A percentile compares a stretch with the other conserved stretches of the same genome.
phyloP scores from a whole-genome alignment of 257 asterid species.

The Knoxia roxburghii region DNA sequence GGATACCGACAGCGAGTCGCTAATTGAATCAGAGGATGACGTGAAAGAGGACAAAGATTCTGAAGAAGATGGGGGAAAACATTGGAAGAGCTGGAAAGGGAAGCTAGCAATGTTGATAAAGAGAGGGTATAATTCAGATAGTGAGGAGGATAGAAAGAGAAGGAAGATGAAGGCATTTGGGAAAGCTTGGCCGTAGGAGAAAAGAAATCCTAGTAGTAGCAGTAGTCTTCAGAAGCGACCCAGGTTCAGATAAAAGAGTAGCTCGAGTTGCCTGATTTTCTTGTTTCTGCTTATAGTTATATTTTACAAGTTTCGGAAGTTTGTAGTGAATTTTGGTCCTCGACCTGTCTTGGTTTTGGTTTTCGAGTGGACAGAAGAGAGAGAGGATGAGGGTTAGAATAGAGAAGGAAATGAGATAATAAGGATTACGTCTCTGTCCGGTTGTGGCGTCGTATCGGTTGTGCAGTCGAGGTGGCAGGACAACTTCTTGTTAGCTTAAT shows the following conservation, averaged over 20 bases:
- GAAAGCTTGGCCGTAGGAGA: conserved; percentile 34
- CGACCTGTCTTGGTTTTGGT: too few species aligned
- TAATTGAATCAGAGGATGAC: conserved; percentile 25
- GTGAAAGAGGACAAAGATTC: conserved; percentile 23
- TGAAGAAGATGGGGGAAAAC: conserved; percentile 29
- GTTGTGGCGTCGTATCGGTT: too few species aligned
- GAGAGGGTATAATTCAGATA: conserved; percentile 27
- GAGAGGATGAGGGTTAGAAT: too few species aligned
- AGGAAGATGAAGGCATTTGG: conserved; percentile 30
- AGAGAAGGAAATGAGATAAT: too few species aligned
- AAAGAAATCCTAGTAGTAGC: conserved; percentile 30
- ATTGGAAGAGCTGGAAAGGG: conserved; percentile 30
- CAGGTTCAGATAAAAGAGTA: conserved; percentile 43
- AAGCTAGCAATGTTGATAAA: conserved; percentile 24
- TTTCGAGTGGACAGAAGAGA: too few species aligned
- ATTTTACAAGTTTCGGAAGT: neutral
- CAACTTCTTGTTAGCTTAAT: too few species aligned
- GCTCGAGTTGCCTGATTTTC: neutral
- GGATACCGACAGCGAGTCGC: conserved; percentile 25
- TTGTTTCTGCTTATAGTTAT: too few species aligned
- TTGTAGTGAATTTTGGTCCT: neutral
- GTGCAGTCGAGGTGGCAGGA: too few species aligned
- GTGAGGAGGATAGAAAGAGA: conserved; percentile 28
- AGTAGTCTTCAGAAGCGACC: conserved; percentile 41
- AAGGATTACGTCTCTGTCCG: too few species aligned